Conservation (phyloP, 805 yeast genomes). For the Brettanomyces custersianus region DNA sequence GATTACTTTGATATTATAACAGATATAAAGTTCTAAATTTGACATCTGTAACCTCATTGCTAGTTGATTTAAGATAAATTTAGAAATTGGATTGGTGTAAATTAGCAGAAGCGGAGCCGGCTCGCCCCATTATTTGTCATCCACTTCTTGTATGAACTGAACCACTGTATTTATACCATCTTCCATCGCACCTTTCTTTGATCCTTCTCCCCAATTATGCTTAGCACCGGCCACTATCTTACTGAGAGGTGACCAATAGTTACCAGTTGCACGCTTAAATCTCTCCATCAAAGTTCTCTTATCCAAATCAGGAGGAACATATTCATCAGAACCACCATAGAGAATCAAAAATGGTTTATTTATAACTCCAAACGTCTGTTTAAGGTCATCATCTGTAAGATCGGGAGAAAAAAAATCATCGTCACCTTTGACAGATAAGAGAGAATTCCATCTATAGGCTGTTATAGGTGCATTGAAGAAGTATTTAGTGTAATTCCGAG, state of each 20-base stretch:
- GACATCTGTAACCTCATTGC: too few relatives aligned
- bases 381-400: slow-evolving; percentile 34
- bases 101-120: too few relatives aligned
- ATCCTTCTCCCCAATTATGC: slow-evolving; percentile 42
- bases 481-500: slow-evolving; percentile 35
- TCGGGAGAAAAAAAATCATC: slow-evolving; percentile 69
- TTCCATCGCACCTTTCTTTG: slow-evolving; percentile 18
- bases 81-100: too few relatives aligned
- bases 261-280: slow-evolving; percentile 39
- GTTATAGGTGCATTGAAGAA: slow-evolving; percentile 51
- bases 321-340: slow-evolving; percentile 57
- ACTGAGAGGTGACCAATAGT: slow-evolving; percentile 44
- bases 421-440: slow-evolving; percentile 51
- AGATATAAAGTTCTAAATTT: too few relatives aligned
- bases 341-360: slow-evolving; percentile 41
- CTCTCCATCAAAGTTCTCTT: slow-evolving; percentile 34
- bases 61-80: too few relatives aligned
- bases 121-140: too few relatives aligned
- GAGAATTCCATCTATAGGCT: slow-evolving; percentile 66
- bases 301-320: slow-evolving; percentile 44
- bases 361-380: slow-evolving; percentile 47
- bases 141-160: slow-evolving; percentile 7
- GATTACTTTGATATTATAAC: too few relatives aligned
- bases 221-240: slow-evolving; percentile 48
- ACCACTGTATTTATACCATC: slow-evolving; percentile 9